Conservation (phyloP, 306 rosid species). For the Fagus crenata region DNA sequence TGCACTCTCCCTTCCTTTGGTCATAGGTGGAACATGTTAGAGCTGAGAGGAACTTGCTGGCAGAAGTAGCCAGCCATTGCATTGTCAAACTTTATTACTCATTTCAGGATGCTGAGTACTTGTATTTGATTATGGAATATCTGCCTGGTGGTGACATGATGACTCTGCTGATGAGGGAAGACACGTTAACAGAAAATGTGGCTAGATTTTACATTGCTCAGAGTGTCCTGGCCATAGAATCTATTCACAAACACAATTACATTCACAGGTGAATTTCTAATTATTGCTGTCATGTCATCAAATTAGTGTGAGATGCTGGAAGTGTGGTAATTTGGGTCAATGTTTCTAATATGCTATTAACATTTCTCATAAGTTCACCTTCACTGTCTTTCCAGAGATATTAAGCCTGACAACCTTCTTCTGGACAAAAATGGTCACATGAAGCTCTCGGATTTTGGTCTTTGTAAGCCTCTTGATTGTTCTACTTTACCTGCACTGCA, state of each 20-base stretch:
- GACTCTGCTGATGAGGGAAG: slow-evolving; percentile 97
- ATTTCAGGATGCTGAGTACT: slow-evolving; percentile 87
- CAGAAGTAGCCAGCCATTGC: slow-evolving; percentile 98
- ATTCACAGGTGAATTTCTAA: slow-evolving; percentile 72
- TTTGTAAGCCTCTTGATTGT: slow-evolving; percentile 96
- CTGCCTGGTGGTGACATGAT: slow-evolving; percentile 98
- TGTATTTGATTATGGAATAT: slow-evolving; percentile 96
- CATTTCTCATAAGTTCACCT: slow-evolving; percentile 25
- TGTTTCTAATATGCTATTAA: slow-evolving; percentile 17
- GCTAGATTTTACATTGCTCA: slow-evolving; percentile 95
- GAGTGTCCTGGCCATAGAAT: slow-evolving; percentile 94
- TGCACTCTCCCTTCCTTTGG: slow-evolving; percentile 15
- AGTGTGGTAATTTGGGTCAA: slow-evolving; percentile 4
- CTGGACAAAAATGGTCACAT: slow-evolving; percentile 92
- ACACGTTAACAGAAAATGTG: slow-evolving; percentile 78
- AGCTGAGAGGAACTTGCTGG: slow-evolving; percentile 97
- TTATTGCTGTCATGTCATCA: slow-evolving; percentile 19
- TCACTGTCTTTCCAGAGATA: slow-evolving; percentile 65
- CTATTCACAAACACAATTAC: slow-evolving; percentile 93
- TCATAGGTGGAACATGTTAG: slow-evolving; percentile 93
- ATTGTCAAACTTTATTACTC: slow-evolving; percentile 98
- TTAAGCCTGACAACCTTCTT: slow-evolving; percentile 96
- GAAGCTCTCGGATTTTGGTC: slow-evolving; percentile 99
- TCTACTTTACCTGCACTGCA: slow-evolving; percentile 82
- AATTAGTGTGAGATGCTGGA: slow-evolving; percentile 19